Percentiles rank a stretch among this genome's conserved stretches.
Evolutionary conservation across 768 basidiomycete genomes (phyloP).

Genomic region (Boletus fagicola): DNA sequence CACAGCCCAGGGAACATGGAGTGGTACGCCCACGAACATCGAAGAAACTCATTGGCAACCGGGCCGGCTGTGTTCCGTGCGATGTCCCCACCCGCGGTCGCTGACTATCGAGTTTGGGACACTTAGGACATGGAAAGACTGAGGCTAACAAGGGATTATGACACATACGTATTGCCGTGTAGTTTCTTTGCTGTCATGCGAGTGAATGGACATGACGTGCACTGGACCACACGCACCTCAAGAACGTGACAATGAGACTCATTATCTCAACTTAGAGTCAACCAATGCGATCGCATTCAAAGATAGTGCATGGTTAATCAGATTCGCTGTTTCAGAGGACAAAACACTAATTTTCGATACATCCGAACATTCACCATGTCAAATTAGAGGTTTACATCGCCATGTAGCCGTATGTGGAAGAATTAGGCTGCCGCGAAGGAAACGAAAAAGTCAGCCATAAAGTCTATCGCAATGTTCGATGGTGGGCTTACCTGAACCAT

Average conservation of each 20-base stretch:
- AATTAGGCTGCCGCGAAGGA: conserved; percentile 8
- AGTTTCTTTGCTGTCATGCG: too few species aligned
- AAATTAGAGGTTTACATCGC: conserved; percentile 22
- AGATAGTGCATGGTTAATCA: background rate
- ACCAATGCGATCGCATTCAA: background rate
- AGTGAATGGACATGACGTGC: background rate
- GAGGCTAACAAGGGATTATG: too few species aligned
- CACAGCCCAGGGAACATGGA: background rate
- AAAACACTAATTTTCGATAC: background rate
- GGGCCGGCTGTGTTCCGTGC: background rate
- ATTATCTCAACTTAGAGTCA: too few species aligned
- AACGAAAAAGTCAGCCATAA: background rate
- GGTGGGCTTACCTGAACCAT: conserved; percentile 30
- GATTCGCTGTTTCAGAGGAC: background rate
- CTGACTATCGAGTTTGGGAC: too few species aligned
- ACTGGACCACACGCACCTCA: background rate
- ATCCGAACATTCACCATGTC: background rate
- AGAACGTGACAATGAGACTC: background rate
- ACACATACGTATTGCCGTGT: background rate
- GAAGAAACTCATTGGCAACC: background rate
- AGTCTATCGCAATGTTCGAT: background rate
- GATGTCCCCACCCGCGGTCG: background rate
- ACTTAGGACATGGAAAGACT: background rate
- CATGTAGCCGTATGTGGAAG: conserved; percentile 26
- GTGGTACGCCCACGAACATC: background rate